Percentiles rank a stretch among this genome's conserved stretches.
Conservation (phyloP, 768 basidiomycete species). For the Psilocybe tampanensis region DNA sequence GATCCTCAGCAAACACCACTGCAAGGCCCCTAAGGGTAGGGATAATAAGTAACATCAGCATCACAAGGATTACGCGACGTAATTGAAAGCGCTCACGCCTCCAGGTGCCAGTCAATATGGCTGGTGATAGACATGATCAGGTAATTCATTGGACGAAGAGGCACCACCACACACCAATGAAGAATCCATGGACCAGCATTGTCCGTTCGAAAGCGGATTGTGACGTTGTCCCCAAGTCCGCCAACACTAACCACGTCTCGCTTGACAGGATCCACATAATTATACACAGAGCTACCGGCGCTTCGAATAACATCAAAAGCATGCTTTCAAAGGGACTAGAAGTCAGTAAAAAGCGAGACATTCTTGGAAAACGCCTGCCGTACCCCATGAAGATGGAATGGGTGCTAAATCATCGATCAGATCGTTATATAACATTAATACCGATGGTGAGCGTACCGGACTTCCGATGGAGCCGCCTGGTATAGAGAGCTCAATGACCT, state of each 20-base stretch:
- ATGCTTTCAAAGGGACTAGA: slow-evolving; percentile 7
- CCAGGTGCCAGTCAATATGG: slow-evolving; percentile 5
- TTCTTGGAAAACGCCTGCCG: not conserved
- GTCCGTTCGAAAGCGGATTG: slow-evolving; percentile 61
- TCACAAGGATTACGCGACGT: too few species aligned
- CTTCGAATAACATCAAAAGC: slow-evolving; percentile 38
- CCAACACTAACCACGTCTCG: slow-evolving; percentile 41
- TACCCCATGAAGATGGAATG: slow-evolving; percentile 48
- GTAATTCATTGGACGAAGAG: not conserved
- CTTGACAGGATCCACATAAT: slow-evolving; percentile 50
- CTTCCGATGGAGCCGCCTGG: slow-evolving; percentile 37
- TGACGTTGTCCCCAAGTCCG: slow-evolving; percentile 36
- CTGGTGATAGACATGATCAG: not conserved
- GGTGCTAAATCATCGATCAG: slow-evolving; percentile 29
- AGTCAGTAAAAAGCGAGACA: not conserved
- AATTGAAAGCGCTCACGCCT: not conserved
- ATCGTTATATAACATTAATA: too few species aligned
- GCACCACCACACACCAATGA: not conserved
- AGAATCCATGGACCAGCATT: slow-evolving; percentile 63
- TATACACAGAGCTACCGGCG: slow-evolving; percentile 37
- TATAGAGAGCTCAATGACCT: slow-evolving; percentile 49
- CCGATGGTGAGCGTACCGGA: slow-evolving; percentile 37
- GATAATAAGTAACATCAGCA: too few species aligned
- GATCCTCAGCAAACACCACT: not conserved
- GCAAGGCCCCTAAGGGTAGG: not conserved